These are phyloP conservation scores for Eimeria falciformis DNA, from an alignment of 169 alveolate genomes.

Conservation along the genomic window DNA sequence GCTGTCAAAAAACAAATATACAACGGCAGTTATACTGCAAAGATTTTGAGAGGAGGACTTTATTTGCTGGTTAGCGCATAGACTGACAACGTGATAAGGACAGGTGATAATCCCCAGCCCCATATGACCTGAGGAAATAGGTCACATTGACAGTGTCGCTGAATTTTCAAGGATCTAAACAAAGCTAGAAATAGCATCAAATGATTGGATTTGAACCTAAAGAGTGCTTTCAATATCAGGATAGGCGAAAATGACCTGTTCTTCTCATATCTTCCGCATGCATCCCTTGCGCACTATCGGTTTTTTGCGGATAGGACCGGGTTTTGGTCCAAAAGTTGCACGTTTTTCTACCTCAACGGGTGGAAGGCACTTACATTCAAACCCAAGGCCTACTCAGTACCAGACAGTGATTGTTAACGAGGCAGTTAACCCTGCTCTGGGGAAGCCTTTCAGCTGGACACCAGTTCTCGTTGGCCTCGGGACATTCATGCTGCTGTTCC, in stretches of 20 bases:
- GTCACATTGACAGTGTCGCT: too few relatives aligned
- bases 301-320: neutral
- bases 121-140: too few relatives aligned
- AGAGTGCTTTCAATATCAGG: too few relatives aligned
- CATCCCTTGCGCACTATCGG: neutral
- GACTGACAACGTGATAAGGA: too few relatives aligned
- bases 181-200: too few relatives aligned
- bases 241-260: neutral
- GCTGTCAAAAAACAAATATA: too few relatives aligned
- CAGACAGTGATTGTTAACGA: constrained; percentile 42
- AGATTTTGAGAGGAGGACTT: too few relatives aligned
- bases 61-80: too few relatives aligned
- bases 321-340: neutral
- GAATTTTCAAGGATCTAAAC: too few relatives aligned
- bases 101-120: too few relatives aligned
- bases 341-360: neutral
- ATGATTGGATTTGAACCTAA: too few relatives aligned
- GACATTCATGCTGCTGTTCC: constrained; percentile 33
- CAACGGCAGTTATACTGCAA: too few relatives aligned
- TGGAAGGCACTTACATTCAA: constrained; percentile 14
- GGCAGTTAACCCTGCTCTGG: constrained; percentile 40
- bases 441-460: constrained; percentile 35
- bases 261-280: constrained; percentile 27
- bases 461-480: constrained; percentile 10
- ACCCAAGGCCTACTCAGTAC: constrained; percentile 57